These are phyloP conservation scores for Blastobotrys persicus DNA, from an alignment of 1,139 yeast species.

Conservation along the genomic window DNA sequence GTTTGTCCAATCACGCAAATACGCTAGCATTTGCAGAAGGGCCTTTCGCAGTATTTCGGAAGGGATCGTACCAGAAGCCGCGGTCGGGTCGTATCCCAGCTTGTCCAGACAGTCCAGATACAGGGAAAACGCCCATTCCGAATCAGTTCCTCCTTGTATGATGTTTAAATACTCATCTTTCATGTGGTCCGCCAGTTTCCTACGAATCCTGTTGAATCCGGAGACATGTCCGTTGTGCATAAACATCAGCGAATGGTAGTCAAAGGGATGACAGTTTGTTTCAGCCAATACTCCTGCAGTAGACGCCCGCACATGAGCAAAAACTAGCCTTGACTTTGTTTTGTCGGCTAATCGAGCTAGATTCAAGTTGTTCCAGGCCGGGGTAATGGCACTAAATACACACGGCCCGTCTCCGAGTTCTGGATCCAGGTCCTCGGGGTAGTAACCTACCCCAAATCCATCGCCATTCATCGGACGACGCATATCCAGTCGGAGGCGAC, in stretches of 20 bases:
- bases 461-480: constrained; percentile 94
- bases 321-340: constrained; percentile 78
- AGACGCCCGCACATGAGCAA: constrained; percentile 95
- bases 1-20: constrained; percentile 65
- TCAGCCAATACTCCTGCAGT: constrained; percentile 93
- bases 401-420: constrained; percentile 66
- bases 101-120: constrained; percentile 72
- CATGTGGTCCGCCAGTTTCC: constrained; percentile 61
- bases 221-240: constrained; percentile 97
- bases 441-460: constrained; percentile 97
- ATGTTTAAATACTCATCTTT: constrained; percentile 75
- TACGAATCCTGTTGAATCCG: constrained; percentile 68
- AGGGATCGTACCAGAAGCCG: constrained; percentile 47
- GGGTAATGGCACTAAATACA: constrained; percentile 84
- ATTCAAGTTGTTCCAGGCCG: constrained; percentile 94
- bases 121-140: constrained; percentile 91
- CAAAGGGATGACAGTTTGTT: constrained; percentile 93
- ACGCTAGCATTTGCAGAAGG: constrained; percentile 65
- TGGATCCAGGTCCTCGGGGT: constrained; percentile 49
- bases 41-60: constrained; percentile 67
- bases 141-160: constrained; percentile 92
- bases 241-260: constrained; percentile 81
- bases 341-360: constrained; percentile 81
- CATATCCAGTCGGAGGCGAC: constrained; percentile 80
- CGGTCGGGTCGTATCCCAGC: constrained; percentile 71